phyloP scores from a whole-genome alignment of 1,284 basidiomycete genomes.

The Neotropicomus parvogracilis region DNA sequence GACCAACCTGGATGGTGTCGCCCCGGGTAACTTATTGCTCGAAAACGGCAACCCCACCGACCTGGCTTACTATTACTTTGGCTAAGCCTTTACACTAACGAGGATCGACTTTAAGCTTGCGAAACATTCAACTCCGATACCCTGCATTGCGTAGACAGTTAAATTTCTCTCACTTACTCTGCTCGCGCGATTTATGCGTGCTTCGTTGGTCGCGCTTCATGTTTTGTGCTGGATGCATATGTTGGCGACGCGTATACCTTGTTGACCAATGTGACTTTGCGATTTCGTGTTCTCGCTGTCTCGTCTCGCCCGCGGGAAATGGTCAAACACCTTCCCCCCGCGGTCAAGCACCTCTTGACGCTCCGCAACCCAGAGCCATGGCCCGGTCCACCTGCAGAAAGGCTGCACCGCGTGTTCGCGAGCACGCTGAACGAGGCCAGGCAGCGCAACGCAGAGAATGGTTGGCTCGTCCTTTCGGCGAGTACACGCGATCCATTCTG shows the following conservation, averaged over 20 bases:
- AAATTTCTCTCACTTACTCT: not conserved
- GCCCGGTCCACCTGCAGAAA: slow-evolving; percentile 52
- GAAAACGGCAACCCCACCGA: slow-evolving; percentile 41
- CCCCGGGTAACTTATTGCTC: slow-evolving; percentile 57
- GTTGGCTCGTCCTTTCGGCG: slow-evolving; percentile 82
- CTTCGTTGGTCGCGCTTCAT: slow-evolving; percentile 16
- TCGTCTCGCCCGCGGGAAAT: slow-evolving; percentile 23
- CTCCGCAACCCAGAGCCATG: slow-evolving; percentile 64
- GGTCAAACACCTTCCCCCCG: slow-evolving; percentile 44
- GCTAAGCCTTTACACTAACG: not conserved
- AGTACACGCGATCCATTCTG: slow-evolving; percentile 29
- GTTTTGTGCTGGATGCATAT: slow-evolving; percentile 23
- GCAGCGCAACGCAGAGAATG: slow-evolving; percentile 62
- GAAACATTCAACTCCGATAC: slow-evolving; percentile 23
- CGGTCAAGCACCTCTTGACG: slow-evolving; percentile 71
- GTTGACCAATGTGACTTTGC: slow-evolving; percentile 25
- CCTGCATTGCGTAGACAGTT: slow-evolving; percentile 18
- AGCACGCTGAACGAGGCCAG: slow-evolving; percentile 62
- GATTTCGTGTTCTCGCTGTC: too few relatives aligned
- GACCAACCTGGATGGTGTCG: slow-evolving; percentile 64
- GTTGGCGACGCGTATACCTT: slow-evolving; percentile 20
- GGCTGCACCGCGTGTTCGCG: slow-evolving; percentile 55
- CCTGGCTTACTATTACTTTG: slow-evolving; percentile 41
- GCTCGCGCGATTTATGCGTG: slow-evolving; percentile 7
- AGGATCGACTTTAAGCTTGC: not conserved